Evolutionary conservation across 2,329 filamentous ascomycete species (phyloP).

Genomic region (Zymoseptoria tritici): DNA sequence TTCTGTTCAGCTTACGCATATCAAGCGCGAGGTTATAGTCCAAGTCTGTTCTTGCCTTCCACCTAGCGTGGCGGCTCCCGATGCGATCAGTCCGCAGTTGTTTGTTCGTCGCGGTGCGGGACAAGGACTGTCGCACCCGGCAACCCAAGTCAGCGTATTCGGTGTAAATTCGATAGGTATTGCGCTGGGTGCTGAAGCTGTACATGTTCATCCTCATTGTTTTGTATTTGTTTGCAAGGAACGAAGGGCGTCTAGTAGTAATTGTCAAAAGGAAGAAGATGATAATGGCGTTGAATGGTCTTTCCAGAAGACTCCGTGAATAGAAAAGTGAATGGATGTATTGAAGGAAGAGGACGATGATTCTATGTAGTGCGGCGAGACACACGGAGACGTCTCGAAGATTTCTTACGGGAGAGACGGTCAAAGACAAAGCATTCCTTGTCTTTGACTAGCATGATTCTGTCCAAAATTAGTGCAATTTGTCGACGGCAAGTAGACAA

Average conservation of each 20-base stretch:
- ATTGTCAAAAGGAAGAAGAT: neutral
- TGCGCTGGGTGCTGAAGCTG: neutral
- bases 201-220: neutral
- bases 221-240: neutral
- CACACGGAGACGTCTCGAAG: neutral
- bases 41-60: neutral
- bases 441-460: neutral
- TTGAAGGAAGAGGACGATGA: neutral
- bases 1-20: neutral
- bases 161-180: neutral
- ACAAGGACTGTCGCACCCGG: neutral
- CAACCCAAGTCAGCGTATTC: neutral
- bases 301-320: neutral
- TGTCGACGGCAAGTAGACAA: neutral
- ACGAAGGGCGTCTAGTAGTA: neutral
- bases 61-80: neutral
- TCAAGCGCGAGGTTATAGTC: neutral
- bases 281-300: neutral
- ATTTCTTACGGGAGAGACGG: neutral
- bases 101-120: neutral
- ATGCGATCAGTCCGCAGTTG: neutral
- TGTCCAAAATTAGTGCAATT: neutral
- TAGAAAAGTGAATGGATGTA: neutral
- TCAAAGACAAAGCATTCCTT: neutral
- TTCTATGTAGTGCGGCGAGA: neutral